Evolutionary conservation across 2,329 filamentous ascomycete species (phyloP), one percentile per base, ranked within the genome.

Genomic region (Tolypocladium pustulatum): DNA sequence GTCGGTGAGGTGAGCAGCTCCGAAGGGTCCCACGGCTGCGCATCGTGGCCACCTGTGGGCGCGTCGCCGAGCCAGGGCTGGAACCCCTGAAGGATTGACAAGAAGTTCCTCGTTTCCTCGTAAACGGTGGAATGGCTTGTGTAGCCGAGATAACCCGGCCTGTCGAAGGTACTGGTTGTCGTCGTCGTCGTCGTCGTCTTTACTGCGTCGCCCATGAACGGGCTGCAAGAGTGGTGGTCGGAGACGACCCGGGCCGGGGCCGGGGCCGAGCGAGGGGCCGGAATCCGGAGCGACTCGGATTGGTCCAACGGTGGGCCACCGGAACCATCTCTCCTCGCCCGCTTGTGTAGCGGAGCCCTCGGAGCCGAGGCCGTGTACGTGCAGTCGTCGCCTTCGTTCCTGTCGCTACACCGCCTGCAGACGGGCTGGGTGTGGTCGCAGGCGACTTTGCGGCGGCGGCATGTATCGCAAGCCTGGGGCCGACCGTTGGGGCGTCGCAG

Each of bases 41-140:
- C 36, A 30, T 55, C 25, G 22, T 40, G 22, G 36, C 53, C 37
- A 15, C 7, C n/a, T 13, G 30, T n/a, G 20, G 53, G 59, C 12
- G 17, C 27, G 25, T 49, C 43, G 12, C 43, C 9, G 25, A 62
- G 43, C 66, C 52, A 58, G 1, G 55, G 51, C 2, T 57, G 59
- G 9, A 62, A 61, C 34, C 67, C 65, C 13, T 49, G 43, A 12
- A 72, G 64, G 6, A 73, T 67, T 5, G 69, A 72, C 2, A 77
- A 63, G 22, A 70, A 76, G 46, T 71, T 72, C 10, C 72, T 68
- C 0, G 75, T 75, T 58, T 77, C 76, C 27, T 75, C 72, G 54
- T 73, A 75, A 27, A 77, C 73, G 17, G 71, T 68, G 68, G 46
- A 73, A 61, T 75, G 75, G 58, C 74, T 78, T 2, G 75, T 78